A percentile compares a stretch with the other conserved stretches of the same genome.
Conservation (phyloP, 257 asterid genomes). For the Osmanthus fragrans region DNA sequence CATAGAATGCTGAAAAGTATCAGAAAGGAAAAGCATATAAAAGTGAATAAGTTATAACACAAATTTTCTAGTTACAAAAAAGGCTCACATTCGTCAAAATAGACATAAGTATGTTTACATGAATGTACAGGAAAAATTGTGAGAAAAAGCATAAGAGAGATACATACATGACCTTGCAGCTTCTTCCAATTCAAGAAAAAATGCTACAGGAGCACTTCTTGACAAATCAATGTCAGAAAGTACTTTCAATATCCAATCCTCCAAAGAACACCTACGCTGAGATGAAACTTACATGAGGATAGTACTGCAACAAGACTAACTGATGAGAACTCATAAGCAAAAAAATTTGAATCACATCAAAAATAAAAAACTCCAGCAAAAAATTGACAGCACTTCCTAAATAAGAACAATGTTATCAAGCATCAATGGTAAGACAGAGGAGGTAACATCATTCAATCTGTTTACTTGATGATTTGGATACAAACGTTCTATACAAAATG, state of each 20-base stretch:
- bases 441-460: no score
- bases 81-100: no score
- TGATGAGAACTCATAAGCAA: constrained; percentile 6
- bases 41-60: constrained; percentile 13
- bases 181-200: constrained; percentile 82
- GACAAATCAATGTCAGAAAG: constrained; percentile 72
- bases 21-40: not conserved
- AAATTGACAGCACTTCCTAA: no score
- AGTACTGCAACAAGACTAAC: constrained; percentile 20
- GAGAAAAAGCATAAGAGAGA: constrained; percentile 26
- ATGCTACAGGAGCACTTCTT: constrained; percentile 62
- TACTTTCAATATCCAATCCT: constrained; percentile 65
- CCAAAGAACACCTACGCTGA: constrained; percentile 77
- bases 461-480: no score
- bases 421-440: not conserved
- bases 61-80: not conserved
- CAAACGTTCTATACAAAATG: no score
- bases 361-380: constrained; percentile 2
- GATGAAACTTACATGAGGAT: constrained; percentile 34
- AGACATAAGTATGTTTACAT: not conserved
- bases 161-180: constrained; percentile 74
- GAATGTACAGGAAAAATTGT: not conserved
- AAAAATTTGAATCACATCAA: constrained; percentile 7
- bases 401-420: no score
- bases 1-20: constrained; percentile 55